Base-by-base conservation (phyloP, 768 basidiomycete genomes). In the Termitomyces sp. region DNA sequence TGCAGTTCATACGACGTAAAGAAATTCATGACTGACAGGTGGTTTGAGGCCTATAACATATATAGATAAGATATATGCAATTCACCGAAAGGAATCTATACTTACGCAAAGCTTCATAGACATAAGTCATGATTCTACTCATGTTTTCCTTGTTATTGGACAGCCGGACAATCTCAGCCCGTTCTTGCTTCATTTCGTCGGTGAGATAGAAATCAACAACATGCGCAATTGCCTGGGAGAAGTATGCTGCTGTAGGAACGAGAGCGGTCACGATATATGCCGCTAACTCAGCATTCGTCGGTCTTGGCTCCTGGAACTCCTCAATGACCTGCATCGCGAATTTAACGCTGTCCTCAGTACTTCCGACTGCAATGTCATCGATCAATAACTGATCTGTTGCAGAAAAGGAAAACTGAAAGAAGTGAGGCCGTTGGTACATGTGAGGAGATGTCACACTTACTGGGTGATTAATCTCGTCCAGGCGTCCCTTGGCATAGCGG, bases 171-270 rank as follows among this genome's bases (percentile, higher is more conserved):
- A 86, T 74, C 35, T 79, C 72, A 24, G 70, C 68, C 10, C 76
- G 72, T 28, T 72, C 74, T 18, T 66, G 49, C 55, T 67, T 49
- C 60, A 70, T 69, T 43, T 66, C 67, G 1, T 75, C 73, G 10
- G 75, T 71, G 14, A 88, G 70, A 62, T 83, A 89, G 69, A 82
- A 86, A 64, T 87, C 74, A 50, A 90, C 73, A 24, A 86, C 76
- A 54, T 80, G 77, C 3, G 80, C 74, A 43, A 88, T 68, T 12
- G 78, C 76, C 52, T 83, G 75, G 1, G 84, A 83, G 71, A 82
- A 86, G 6, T 81, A 65, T 0, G 82, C 72, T 2, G 80, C 77
- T 16, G 83, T 82, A 6, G 84, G 83, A 13, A 87, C 76, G 16
- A 77, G 66, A 48, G 84, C 79, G 8, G 77, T 74, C 61, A 88